Evolutionary conservation across 176 grass and related monocot species (phyloP).

Genomic region (Themeda triandra): DNA sequence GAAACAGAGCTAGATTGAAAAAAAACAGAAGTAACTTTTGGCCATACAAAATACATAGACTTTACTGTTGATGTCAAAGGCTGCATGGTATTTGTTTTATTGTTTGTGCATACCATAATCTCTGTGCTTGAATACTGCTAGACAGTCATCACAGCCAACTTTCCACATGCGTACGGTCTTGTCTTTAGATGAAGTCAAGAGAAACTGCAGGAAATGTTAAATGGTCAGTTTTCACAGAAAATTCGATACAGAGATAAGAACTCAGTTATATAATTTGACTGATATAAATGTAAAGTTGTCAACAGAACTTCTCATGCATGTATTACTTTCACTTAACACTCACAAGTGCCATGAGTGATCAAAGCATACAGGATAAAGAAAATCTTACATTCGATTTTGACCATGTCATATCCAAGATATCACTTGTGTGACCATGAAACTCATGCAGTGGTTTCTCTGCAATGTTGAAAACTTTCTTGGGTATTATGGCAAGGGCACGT

Average conservation of each 20-base stretch:
- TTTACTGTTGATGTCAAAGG: neutral
- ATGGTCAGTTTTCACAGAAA: neutral
- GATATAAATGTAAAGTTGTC: neutral
- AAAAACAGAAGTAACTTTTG: neutral
- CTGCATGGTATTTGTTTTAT: neutral
- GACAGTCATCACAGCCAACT: constrained; percentile 58
- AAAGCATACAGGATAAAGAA: neutral
- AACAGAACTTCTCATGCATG: neutral
- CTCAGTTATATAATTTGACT: neutral
- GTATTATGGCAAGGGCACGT: constrained; percentile 52
- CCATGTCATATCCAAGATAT: constrained; percentile 79
- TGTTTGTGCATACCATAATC: constrained; percentile 71
- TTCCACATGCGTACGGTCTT: constrained; percentile 85
- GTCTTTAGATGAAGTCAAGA: constrained; percentile 80
- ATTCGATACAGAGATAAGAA: neutral
- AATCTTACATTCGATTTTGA: constrained; percentile 68
- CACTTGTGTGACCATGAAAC: constrained; percentile 57
- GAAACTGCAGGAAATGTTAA: constrained; percentile 34
- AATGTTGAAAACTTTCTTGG: constrained; percentile 55
- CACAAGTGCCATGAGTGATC: neutral
- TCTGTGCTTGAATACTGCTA: constrained; percentile 62
- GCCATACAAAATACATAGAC: neutral
- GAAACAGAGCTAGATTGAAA: neutral
- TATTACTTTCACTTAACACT: neutral
- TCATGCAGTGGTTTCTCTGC: constrained; percentile 60